phyloP scores from a whole-genome alignment of 108 stramenopile species.

The Nitzschia sp. region DNA sequence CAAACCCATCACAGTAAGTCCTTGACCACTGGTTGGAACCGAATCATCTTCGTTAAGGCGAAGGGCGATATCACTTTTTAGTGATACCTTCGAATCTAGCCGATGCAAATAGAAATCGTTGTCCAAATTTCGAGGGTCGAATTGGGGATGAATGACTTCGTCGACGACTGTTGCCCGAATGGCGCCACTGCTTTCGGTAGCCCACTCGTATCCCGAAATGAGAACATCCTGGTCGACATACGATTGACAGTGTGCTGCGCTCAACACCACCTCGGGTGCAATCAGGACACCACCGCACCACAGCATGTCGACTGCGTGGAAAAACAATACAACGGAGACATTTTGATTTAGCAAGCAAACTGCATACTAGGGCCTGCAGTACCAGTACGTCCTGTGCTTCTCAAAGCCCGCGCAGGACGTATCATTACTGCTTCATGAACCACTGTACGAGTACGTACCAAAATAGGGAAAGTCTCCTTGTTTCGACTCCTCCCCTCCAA shows the following conservation, averaged over 20 bases:
- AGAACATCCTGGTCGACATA: constrained; percentile 11
- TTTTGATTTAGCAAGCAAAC: no score
- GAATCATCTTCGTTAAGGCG: constrained; percentile 8
- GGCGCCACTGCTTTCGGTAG: neutral
- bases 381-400: no score
- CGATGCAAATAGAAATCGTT: constrained; percentile 19
- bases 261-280: constrained; percentile 39
- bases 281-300: constrained; percentile 48
- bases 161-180: constrained; percentile 2
- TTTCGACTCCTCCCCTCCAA: constrained; percentile 21
- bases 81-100: neutral
- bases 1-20: constrained; percentile 52
- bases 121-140: constrained; percentile 15
- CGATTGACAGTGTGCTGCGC: constrained; percentile 44
- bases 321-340: neutral
- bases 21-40: constrained; percentile 26
- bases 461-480: constrained; percentile 32
- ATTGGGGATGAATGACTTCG: constrained; percentile 33
- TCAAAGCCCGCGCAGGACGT: no score
- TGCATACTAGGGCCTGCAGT: no score
- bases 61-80: neutral
- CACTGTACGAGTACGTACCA: neutral
- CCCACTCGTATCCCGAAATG: constrained; percentile 22
- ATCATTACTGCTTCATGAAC: no score
- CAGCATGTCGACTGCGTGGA: constrained; percentile 12